Conservation (phyloP, 345 rosid genomes). For the Salix exigua region DNA sequence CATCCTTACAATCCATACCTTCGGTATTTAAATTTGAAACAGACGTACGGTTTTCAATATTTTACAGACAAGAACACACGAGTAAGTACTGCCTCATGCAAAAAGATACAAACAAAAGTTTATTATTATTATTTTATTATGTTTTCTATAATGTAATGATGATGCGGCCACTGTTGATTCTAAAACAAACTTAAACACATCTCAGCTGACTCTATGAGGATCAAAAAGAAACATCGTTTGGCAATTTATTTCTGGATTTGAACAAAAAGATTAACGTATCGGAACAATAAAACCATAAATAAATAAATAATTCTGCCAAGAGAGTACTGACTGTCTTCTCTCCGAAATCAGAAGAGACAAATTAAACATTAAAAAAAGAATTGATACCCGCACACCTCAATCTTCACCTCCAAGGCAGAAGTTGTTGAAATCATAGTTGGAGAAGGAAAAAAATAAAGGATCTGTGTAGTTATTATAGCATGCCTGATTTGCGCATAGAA, state of each 20-base stretch:
- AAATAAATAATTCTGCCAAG: not conserved
- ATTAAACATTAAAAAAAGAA: too few species aligned
- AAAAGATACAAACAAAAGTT: too few species aligned
- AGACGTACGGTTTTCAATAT: not conserved
- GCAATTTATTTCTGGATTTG: not conserved
- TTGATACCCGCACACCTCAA: slow-evolving; percentile 43
- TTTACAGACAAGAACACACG: not conserved
- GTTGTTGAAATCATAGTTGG: slow-evolving; percentile 45
- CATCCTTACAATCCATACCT: not conserved
- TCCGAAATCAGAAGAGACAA: not conserved
- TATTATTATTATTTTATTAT: too few species aligned
- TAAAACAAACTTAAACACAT: not conserved
- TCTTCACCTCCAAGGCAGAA: slow-evolving; percentile 35
- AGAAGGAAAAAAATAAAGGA: slow-evolving; percentile 33
- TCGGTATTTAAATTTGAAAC: not conserved
- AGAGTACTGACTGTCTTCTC: not conserved
- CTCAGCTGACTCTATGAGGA: not conserved
- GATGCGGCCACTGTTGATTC: not conserved
- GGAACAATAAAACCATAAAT: not conserved
- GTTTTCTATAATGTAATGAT: not conserved
- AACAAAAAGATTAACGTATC: not conserved
- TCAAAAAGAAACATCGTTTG: not conserved
- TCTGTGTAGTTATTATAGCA: slow-evolving; percentile 43
- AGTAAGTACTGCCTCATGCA: not conserved
- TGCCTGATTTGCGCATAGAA: slow-evolving; percentile 38